These are phyloP conservation scores for Globisporangium cederbergense DNA, from an alignment of 352 stramenopile species.

Conservation along the genomic window DNA sequence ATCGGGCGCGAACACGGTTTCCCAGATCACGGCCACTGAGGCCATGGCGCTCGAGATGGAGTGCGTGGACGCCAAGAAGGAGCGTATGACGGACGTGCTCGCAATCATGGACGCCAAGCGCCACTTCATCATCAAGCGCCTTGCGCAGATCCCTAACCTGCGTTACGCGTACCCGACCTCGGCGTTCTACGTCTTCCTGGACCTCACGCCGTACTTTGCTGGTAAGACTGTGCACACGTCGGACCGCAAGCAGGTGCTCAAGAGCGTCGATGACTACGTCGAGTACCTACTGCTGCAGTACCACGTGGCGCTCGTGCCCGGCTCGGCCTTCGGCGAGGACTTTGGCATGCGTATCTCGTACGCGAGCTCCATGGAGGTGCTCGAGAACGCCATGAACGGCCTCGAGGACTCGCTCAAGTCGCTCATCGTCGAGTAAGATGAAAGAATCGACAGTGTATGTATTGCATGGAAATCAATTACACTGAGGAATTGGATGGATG, in stretches of 20 bases:
- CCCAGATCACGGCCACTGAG: conserved; percentile 89
- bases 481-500: neutral
- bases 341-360: conserved; percentile 94
- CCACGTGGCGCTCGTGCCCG: conserved; percentile 91
- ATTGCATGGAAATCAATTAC: neutral
- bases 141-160: conserved; percentile 86
- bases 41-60: conserved; percentile 86
- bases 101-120: conserved; percentile 81
- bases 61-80: conserved; percentile 38
- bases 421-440: conserved; percentile 36
- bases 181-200: conserved; percentile 95
- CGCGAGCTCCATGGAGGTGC: conserved; percentile 89
- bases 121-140: conserved; percentile 84
- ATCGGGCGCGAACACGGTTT: conserved; percentile 91
- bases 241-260: conserved; percentile 27
- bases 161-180: conserved; percentile 85
- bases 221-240: conserved; percentile 40
- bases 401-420: conserved; percentile 52
- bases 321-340: conserved; percentile 94
- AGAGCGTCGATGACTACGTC: conserved; percentile 75
- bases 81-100: conserved; percentile 54
- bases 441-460: neutral
- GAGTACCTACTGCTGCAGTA: conserved; percentile 90
- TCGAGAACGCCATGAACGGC: conserved; percentile 61
- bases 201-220: conserved; percentile 84